Base-by-base conservation (phyloP, 495 filamentous ascomycete genomes). In the Penicillium samsonianum region DNA sequence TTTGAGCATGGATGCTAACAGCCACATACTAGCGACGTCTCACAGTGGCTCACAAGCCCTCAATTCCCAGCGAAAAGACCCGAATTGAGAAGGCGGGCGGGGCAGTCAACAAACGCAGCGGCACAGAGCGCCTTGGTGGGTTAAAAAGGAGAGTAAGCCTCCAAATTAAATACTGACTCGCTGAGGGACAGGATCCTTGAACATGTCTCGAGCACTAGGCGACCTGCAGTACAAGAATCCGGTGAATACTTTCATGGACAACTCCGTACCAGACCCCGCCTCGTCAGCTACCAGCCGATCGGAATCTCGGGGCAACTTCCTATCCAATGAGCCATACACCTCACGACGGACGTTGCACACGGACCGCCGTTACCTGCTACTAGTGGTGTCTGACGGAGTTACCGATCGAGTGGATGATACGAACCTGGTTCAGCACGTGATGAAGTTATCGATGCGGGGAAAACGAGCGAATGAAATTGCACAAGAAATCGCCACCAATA, bases 161-260 rank as follows among this genome's bases (percentile, higher is more conserved):
- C 20, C 42, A 35, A 42, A 50, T n/a, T 19, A 17, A 1, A 28
- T 8, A 41, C 28, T 56, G 40, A 49, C 10, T 31, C 26, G n/a
- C 4, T 37, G 22, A 4, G 19, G 22, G 23, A 55, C 20, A 75
- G 74, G 73, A 28, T 61, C 65, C 28, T 53, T 78, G 22, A 76
- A 78, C 46, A 76, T 78, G 70, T 75, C 75, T 14, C 73, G 75
- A n/a, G 73, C 73, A 8, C 23, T 76, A n/a, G 75, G 75, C 3
- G 75, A 78, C 55, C 59, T 78, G 31, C 70, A 73, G 59, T 76
- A 76, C 64, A 78, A 78, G 53, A 71, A 69, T 30, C 74, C 73
- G 35, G 63, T 78, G 26, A 74, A 73, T 38, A 65, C 55, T 6
- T 50, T 65, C 9, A 46, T 64, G 10, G 48, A 57, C n/a, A 41